A percentile compares a stretch with the other conserved stretches of the same genome.
Conservation (phyloP, 345 rosid genomes). For the Populus pruinosa region DNA sequence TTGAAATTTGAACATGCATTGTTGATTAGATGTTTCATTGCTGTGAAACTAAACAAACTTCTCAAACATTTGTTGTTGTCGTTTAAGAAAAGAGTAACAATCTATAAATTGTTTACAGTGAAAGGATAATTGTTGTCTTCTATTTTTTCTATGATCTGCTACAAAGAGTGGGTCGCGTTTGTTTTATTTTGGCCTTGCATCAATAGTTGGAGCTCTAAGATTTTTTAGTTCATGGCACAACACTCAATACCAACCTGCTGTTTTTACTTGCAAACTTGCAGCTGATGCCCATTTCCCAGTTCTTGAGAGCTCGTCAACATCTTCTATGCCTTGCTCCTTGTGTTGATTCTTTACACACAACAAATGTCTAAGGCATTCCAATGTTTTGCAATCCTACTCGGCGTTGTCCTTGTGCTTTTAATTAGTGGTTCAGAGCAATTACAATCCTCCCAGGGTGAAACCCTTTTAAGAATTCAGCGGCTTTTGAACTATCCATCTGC, state of each 20-base stretch:
- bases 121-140: background rate
- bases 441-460: slow-evolving; percentile 68
- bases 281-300: background rate
- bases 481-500: slow-evolving; percentile 63
- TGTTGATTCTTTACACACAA: slow-evolving; percentile 15
- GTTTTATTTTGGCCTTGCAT: background rate
- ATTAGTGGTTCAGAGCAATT: slow-evolving; percentile 53
- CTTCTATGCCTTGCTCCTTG: background rate
- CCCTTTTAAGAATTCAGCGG: slow-evolving; percentile 59
- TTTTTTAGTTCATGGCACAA: background rate
- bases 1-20: background rate
- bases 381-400: slow-evolving; percentile 30
- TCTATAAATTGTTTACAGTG: background rate
- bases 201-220: background rate
- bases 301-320: background rate
- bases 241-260: background rate
- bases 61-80: background rate
- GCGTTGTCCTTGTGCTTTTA: slow-evolving; percentile 36
- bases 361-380: slow-evolving; percentile 44
- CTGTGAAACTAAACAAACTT: background rate
- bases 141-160: background rate
- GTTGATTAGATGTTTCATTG: background rate
- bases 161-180: background rate
- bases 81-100: background rate
- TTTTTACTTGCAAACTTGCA: background rate